phyloP scores from a whole-genome alignment of 257 asterid genomes.

The Perilla frutescens region DNA sequence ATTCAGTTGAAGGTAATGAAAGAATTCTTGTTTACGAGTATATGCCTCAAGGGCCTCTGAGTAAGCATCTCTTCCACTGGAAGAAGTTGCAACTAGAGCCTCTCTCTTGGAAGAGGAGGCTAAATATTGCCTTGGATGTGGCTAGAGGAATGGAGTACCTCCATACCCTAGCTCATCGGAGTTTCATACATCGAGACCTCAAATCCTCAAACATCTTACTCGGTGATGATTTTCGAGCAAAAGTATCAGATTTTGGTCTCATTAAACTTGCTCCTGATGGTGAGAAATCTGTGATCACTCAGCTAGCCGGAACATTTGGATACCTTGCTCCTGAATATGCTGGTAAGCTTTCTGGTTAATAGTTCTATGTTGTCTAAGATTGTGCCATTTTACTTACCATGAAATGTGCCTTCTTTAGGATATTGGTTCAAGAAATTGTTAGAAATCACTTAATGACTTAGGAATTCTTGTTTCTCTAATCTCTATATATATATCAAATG shows the following conservation, averaged over 20 bases:
- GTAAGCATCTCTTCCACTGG: conserved; percentile 82
- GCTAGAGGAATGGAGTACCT: conserved; percentile 88
- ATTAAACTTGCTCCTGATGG: conserved; percentile 89
- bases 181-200: conserved; percentile 83
- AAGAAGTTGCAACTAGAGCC: conserved; percentile 70
- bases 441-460: no score
- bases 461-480: no score
- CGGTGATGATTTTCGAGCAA: conserved; percentile 80
- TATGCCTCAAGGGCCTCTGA: conserved; percentile 86
- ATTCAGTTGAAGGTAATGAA: conserved; percentile 70
- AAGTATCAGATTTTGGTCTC: conserved; percentile 83
- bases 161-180: conserved; percentile 73
- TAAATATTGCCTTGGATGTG: conserved; percentile 80
- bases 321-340: conserved; percentile 92
- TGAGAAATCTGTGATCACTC: conserved; percentile 73
- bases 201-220: conserved; percentile 80
- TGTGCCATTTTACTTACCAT: no score
- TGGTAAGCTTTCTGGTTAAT: conserved; percentile 41
- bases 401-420: no score
- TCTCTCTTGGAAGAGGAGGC: conserved; percentile 81
- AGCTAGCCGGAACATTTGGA: conserved; percentile 89
- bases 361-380: no score
- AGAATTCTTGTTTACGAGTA: conserved; percentile 79
- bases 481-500: no score
- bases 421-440: no score